Percentiles rank a stretch among this genome's conserved stretches.
phyloP scores from a whole-genome alignment of 176 grass and related monocot species.

The Carex cristatella region DNA sequence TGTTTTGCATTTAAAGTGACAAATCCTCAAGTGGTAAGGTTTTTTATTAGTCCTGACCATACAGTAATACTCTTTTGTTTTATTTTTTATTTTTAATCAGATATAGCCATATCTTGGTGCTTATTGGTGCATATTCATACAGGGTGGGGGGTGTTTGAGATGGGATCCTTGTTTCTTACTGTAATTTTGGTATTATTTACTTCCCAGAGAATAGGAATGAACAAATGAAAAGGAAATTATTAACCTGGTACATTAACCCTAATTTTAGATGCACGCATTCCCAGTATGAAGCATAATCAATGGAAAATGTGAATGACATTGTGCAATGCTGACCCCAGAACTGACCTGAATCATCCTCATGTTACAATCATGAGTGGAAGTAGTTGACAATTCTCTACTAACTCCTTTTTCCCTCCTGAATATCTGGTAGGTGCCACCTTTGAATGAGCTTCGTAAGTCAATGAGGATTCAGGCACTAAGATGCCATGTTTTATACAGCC shows the following conservation, averaged over 20 bases:
- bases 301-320: not conserved
- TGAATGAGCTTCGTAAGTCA: constrained; percentile 54
- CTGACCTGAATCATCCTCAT: not conserved
- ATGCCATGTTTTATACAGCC: constrained; percentile 68
- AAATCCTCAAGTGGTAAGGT: constrained; percentile 67
- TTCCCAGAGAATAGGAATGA: not conserved
- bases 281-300: not conserved
- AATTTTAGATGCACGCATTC: not conserved
- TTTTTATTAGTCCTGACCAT: constrained; percentile 8
- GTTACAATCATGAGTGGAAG: not conserved
- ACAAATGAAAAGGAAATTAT: not conserved
- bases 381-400: not conserved
- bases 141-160: not conserved
- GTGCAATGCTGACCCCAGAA: not conserved
- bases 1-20: constrained; percentile 83
- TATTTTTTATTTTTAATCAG: not conserved
- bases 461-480: constrained; percentile 79
- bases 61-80: not conserved
- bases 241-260: not conserved
- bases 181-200: not conserved
- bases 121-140: not conserved
- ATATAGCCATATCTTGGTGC: not conserved
- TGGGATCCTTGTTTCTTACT: not conserved
- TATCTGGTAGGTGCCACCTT: constrained; percentile 43
- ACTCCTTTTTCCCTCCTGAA: constrained; percentile 4